Conservation (phyloP, 345 rosid species). For the Eucalyptus rudis region DNA sequence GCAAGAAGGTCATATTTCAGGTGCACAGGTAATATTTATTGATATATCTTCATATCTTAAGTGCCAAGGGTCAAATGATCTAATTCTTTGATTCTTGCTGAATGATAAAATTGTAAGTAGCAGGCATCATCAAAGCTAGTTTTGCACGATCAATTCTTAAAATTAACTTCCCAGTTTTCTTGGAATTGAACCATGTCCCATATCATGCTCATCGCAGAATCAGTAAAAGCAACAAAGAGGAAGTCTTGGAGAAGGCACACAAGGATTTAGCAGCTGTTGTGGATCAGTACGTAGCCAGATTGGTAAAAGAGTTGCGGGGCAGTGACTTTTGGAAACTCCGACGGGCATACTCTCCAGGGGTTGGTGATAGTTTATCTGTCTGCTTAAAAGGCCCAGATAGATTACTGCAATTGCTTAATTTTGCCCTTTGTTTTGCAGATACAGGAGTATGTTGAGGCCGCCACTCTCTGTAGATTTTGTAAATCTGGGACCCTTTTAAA, state of each 20-base stretch:
- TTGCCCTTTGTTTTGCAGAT: slow-evolving; percentile 33
- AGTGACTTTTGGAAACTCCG: slow-evolving; percentile 90
- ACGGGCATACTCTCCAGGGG: slow-evolving; percentile 94
- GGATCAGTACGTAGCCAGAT: slow-evolving; percentile 39
- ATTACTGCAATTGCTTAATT: neutral
- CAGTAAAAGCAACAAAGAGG: slow-evolving; percentile 56
- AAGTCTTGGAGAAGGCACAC: slow-evolving; percentile 73
- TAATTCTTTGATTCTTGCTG: neutral
- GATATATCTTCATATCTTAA: neutral
- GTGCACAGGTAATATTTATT: slow-evolving; percentile 63
- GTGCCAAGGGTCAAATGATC: neutral
- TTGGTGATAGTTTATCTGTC: neutral
- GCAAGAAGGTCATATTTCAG: slow-evolving; percentile 95
- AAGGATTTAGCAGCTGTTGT: slow-evolving; percentile 61
- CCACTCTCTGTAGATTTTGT: slow-evolving; percentile 79
- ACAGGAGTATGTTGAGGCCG: slow-evolving; percentile 96
- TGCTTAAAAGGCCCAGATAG: neutral
- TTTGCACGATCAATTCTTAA: neutral
- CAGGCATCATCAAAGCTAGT: neutral
- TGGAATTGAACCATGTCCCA: neutral
- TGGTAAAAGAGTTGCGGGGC: slow-evolving; percentile 79
- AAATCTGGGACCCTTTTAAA: slow-evolving; percentile 44
- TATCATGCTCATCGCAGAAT: slow-evolving; percentile 22
- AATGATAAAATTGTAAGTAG: neutral
- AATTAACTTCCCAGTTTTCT: neutral